These are phyloP conservation scores for Malassezia globosa DNA, from an alignment of 1,284 basidiomycete genomes.

Conservation along the genomic window DNA sequence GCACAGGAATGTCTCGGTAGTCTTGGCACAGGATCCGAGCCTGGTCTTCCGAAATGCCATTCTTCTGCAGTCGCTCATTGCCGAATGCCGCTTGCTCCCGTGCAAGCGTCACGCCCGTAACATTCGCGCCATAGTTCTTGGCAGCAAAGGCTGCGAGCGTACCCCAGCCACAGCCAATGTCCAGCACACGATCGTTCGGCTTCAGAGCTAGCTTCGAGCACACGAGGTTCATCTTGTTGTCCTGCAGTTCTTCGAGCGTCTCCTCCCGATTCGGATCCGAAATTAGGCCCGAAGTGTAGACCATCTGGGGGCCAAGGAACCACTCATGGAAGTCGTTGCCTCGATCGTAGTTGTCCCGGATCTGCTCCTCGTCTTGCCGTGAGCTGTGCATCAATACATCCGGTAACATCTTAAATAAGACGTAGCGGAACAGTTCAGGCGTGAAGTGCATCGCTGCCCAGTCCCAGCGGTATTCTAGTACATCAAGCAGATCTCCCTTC, in stretches of 20 bases:
- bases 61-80: constrained; percentile 70
- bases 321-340: constrained; percentile 52
- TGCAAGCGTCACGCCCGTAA: constrained; percentile 85
- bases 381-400: constrained; percentile 85
- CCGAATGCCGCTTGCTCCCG: constrained; percentile 86
- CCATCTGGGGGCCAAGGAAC: constrained; percentile 91
- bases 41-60: constrained; percentile 63
- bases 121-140: constrained; percentile 91
- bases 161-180: constrained; percentile 97
- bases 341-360: constrained; percentile 93
- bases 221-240: constrained; percentile 91
- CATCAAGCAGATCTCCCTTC: constrained; percentile 85
- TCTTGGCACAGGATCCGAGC: constrained; percentile 89
- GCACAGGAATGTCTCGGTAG: constrained; percentile 79
- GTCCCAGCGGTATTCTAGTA: constrained; percentile 87
- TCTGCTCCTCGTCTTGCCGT: constrained; percentile 85
- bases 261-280: constrained; percentile 64
- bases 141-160: constrained; percentile 86
- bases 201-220: constrained; percentile 87
- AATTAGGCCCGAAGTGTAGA: constrained; percentile 91
- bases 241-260: constrained; percentile 88
- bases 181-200: constrained; percentile 69
- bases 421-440: constrained; percentile 81
- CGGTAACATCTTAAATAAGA: constrained; percentile 74
- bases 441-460: constrained; percentile 82